Conservation (phyloP, 1,284 basidiomycete genomes). For the Fomitiporia mediterranea region DNA sequence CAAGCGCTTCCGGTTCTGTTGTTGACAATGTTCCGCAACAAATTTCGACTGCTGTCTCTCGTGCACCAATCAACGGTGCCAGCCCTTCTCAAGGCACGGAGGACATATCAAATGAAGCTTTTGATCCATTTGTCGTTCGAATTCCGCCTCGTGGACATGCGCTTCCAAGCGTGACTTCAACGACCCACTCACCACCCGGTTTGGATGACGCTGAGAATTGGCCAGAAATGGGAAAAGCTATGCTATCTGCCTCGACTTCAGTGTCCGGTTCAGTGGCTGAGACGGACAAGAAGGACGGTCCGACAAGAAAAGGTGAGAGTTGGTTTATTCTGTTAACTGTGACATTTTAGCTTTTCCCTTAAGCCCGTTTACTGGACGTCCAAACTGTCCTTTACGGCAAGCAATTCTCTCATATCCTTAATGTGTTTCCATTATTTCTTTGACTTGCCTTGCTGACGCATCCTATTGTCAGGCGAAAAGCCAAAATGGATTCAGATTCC, state of each 20-base stretch:
- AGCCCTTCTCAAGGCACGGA: background rate
- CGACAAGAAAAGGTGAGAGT: background rate
- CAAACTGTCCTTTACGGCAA: background rate
- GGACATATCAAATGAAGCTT: conserved; percentile 12
- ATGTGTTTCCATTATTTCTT: background rate
- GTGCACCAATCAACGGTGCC: conserved; percentile 17
- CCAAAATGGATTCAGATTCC: conserved; percentile 58
- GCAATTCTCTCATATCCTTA: background rate
- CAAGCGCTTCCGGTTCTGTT: background rate
- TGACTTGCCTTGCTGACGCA: background rate
- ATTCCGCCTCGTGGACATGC: conserved; percentile 29
- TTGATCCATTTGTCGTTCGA: conserved; percentile 46
- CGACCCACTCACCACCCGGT: conserved; percentile 23
- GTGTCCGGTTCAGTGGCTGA: conserved; percentile 23
- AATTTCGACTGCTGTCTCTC: conserved; percentile 13
- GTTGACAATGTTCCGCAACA: conserved; percentile 3
- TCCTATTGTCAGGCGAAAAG: conserved; percentile 42
- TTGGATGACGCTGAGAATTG: conserved; percentile 39
- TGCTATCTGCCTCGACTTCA: conserved; percentile 17
- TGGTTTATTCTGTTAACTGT: background rate
- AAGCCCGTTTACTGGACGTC: background rate
- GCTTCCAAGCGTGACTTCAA: conserved; percentile 20
- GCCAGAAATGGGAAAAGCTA: conserved; percentile 44
- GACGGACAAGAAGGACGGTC: conserved; percentile 24
- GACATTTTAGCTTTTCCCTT: background rate